A percentile compares a stretch with the other conserved stretches of the same genome.
Conservation (phyloP, 306 rosid species). For the Dicorynia guianensis region DNA sequence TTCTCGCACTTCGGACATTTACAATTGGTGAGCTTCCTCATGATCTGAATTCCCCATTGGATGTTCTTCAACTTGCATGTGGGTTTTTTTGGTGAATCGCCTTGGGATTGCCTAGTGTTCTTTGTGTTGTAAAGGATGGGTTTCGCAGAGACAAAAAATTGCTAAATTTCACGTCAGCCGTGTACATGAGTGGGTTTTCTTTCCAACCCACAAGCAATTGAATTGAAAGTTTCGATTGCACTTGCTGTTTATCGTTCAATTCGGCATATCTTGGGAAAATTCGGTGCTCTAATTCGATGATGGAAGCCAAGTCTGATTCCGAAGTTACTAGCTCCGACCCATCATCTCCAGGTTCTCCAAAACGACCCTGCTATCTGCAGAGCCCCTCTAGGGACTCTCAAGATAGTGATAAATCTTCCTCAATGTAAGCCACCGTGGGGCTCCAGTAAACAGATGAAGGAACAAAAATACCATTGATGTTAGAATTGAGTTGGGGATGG, state of each 20-base stretch:
- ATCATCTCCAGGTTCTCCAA: slow-evolving; percentile 74
- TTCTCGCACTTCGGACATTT: neutral
- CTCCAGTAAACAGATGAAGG: too few species aligned
- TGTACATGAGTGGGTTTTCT: neutral
- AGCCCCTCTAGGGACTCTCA: slow-evolving; percentile 84
- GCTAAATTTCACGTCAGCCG: neutral
- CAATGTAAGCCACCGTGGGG: slow-evolving; percentile 63
- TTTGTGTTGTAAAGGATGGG: neutral
- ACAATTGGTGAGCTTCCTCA: neutral
- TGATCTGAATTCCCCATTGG: neutral
- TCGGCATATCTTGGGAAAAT: slow-evolving; percentile 2
- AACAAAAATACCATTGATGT: too few species aligned
- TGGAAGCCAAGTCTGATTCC: slow-evolving; percentile 78
- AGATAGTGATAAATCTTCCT: slow-evolving; percentile 75
- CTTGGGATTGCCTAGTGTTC: neutral
- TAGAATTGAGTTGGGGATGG: too few species aligned
- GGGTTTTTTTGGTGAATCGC: neutral
- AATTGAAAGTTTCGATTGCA: neutral
- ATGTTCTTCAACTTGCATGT: neutral
- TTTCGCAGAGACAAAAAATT: neutral
- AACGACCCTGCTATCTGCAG: slow-evolving; percentile 71
- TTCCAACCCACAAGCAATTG: slow-evolving; percentile 15
- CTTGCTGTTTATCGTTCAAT: slow-evolving; percentile 37
- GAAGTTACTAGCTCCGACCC: slow-evolving; percentile 72
- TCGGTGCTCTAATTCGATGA: slow-evolving; percentile 34